Base-by-base conservation (phyloP, 2,329 filamentous ascomycete genomes). In the Paecilomyces variotii region DNA sequence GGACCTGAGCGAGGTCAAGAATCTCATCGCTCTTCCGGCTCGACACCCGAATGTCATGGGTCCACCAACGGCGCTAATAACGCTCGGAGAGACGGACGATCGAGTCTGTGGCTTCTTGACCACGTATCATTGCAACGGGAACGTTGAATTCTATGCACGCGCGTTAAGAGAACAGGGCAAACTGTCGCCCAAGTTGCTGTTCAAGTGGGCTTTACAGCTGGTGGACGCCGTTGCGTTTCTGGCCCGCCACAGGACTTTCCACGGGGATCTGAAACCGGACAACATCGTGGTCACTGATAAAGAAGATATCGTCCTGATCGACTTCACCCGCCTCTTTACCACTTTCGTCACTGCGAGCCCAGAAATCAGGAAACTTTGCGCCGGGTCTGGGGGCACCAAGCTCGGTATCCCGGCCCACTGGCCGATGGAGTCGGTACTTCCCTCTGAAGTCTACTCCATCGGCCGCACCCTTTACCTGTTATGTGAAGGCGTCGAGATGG, bases 241-340 rank as follows among this genome's bases (percentile, higher is more conserved):
- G 3, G 50, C 50, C 4, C 50, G 27, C 25, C 50, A 52, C 24
- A 26, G 12, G 12, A 26, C 50, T 28, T 52, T 52, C 11, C 50
- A 52, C 24, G 50, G 50, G 6, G 50, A 52, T 26, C 24, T 52
- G 50, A 52, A 52, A 52, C 50, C 50, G 1, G 50, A 52, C 50
- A 52, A 52, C 50, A 52, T 52, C 14, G 50, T 52, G 10, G 50
- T 52, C 25, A 52, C 50, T 7, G 50, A 52, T 11, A 52, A 52
- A 3, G 50, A 52, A 10, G 50, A 52, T 24, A 52, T 52, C 25
- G 50, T 52, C 11, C 50, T 52, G 25, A 52, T 52, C 4, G 50
- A 52, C 27, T 52, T 52, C n/a, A 52, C 50, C 50, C 50, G 50
- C 50, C 50, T 52, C 50, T 52, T 52, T 28, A 52, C 50, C n/a